phyloP scores from a whole-genome alignment of 148 eudicot species.

The Rhododendron kiyosumense region DNA sequence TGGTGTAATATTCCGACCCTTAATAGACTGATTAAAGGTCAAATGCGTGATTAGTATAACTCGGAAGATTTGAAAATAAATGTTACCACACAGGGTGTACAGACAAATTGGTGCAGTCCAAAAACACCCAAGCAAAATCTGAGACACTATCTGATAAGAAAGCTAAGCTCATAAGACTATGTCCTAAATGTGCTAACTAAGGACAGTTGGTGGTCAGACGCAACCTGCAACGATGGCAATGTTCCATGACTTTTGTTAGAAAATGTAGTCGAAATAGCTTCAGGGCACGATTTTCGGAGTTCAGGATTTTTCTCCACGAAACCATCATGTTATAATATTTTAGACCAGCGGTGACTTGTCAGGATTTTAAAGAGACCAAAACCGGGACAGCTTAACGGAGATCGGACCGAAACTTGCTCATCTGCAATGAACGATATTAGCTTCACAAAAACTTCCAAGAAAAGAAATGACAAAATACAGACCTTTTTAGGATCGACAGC shows the following conservation, averaged over 20 bases:
- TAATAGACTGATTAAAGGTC: not conserved
- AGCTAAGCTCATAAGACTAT: not conserved
- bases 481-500: conserved; percentile 93
- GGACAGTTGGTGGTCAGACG: not conserved
- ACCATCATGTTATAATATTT: not conserved
- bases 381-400: not conserved
- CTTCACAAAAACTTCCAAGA: not conserved
- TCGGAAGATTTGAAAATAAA: not conserved
- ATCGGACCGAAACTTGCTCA: not conserved
- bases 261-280: not conserved
- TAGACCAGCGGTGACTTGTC: not conserved
- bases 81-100: not conserved
- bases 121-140: not conserved
- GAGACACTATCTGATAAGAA: not conserved
- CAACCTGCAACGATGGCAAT: not conserved
- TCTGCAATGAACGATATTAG: not conserved
- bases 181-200: not conserved
- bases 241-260: not conserved
- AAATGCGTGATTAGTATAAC: not conserved
- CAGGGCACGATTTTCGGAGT: not conserved
- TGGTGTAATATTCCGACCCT: not conserved
- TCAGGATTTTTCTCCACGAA: not conserved
- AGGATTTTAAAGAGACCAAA: not conserved
- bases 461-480: not conserved
- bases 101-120: not conserved